These are phyloP conservation scores for Eucalyptus marginata DNA, from an alignment of 345 rosid genomes.

Conservation along the genomic window DNA sequence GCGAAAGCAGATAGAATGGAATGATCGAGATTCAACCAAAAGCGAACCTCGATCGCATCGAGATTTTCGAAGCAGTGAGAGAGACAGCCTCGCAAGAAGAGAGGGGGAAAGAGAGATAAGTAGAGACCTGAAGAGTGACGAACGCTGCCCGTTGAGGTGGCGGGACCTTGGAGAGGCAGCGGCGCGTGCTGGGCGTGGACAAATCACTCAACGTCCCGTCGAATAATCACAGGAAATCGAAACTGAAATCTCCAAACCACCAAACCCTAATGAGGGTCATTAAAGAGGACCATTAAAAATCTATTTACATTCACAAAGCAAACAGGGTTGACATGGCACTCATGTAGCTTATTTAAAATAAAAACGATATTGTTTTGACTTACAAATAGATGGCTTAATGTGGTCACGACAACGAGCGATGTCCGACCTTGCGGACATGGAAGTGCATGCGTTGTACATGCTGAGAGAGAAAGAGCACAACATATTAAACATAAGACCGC, in stretches of 20 bases:
- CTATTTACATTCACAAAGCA: neutral
- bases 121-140: neutral
- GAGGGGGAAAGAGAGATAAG: neutral
- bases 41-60: neutral
- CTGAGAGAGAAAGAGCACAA: neutral
- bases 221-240: neutral
- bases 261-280: neutral
- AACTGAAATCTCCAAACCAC: neutral
- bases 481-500: neutral
- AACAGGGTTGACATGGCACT: fast-evolving
- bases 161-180: neutral
- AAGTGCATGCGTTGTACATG: neutral
- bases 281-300: too few relatives aligned
- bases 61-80: too few relatives aligned
- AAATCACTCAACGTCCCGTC: fast-evolving
- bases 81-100: neutral
- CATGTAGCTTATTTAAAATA: too few relatives aligned
- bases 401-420: neutral
- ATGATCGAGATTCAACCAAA: neutral
- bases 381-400: neutral
- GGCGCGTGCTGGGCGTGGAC: neutral
- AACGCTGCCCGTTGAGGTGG: neutral
- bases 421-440: neutral
- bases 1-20: neutral
- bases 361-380: neutral